phyloP scores from a whole-genome alignment of 148 eudicot genomes.

The Chenopodium album region DNA sequence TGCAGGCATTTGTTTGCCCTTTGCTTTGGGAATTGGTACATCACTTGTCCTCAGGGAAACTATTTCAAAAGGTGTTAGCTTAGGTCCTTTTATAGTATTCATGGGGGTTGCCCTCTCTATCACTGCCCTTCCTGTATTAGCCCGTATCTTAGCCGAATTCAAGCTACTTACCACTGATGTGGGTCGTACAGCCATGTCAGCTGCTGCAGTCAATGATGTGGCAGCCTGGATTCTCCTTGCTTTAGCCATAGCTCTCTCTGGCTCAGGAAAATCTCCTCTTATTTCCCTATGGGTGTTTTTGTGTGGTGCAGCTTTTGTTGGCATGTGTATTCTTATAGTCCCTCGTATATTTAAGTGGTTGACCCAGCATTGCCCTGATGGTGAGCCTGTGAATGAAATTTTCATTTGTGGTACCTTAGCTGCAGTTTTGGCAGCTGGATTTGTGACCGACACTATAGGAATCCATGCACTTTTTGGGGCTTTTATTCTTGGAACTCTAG shows the following conservation, averaged over 20 bases:
- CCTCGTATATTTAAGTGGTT: neutral
- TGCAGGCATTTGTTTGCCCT: neutral
- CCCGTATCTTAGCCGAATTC: neutral
- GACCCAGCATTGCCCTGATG: neutral
- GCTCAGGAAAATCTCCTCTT: neutral
- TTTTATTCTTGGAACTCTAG: neutral
- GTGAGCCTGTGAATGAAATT: neutral
- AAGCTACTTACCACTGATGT: neutral
- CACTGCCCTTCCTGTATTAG: neutral
- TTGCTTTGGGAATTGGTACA: neutral
- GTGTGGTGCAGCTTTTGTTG: neutral
- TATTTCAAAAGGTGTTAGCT: neutral
- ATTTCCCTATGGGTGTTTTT: neutral
- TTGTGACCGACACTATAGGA: neutral
- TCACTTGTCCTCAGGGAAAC: neutral
- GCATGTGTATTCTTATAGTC: neutral
- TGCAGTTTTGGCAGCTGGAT: neutral
- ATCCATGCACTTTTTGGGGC: neutral
- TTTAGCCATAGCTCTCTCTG: neutral
- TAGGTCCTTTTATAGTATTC: neutral
- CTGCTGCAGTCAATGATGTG: neutral
- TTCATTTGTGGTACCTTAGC: neutral
- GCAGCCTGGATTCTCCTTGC: neutral
- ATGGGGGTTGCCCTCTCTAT: neutral
- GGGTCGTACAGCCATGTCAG: neutral